Base-by-base conservation (phyloP, 208 protist species). In the Porcisia deanei region DNA sequence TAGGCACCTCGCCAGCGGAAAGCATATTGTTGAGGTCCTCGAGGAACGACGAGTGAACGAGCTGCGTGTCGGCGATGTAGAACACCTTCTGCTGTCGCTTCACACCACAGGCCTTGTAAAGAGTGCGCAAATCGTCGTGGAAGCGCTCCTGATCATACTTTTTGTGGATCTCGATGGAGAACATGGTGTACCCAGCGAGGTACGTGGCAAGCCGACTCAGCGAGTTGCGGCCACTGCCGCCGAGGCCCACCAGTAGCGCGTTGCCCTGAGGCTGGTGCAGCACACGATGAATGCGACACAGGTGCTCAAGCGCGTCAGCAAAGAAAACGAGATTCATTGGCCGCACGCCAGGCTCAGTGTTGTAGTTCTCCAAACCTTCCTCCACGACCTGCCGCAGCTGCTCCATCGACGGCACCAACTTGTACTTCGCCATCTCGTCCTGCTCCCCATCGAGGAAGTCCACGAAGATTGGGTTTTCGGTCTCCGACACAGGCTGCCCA, bases 11-110 rank as follows among this genome's bases (percentile, higher is more conserved):
- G 73, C 98, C 99, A n/a, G 88, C 94, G 69, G 94, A 97, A 41
- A 99, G 92, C 87, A 99, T 98, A 80, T 98, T 98, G 88, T 99
- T 99, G 34, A 99, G 90, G 86, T 99, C 98, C 85, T 99, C 98
- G 16, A 99, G 84, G 80, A 99, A 99, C 22, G 90, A 92, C 37
- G 97, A 82, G 53, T 99, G 79, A 76, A 99, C 93, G 72, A 99
- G 94, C 85, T 99, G 98, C 73, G 98, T 99, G 84, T 99, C 99
- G 61, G 90, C 95, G 77, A 99, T 99, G 79, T 99, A 95, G 88
- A 99, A 99, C 18, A 99, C 97, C 60, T 98, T 98, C 63, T 94
- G 91, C 86, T 99, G 91, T 45, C 88, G 86, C 82, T 99, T 97
- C 57, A 96, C 82, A 53, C 98, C 98, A 63, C 98, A 98, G 43